Base-by-base conservation (phyloP, 768 basidiomycete genomes). In the Clitopilus hobsonii region DNA sequence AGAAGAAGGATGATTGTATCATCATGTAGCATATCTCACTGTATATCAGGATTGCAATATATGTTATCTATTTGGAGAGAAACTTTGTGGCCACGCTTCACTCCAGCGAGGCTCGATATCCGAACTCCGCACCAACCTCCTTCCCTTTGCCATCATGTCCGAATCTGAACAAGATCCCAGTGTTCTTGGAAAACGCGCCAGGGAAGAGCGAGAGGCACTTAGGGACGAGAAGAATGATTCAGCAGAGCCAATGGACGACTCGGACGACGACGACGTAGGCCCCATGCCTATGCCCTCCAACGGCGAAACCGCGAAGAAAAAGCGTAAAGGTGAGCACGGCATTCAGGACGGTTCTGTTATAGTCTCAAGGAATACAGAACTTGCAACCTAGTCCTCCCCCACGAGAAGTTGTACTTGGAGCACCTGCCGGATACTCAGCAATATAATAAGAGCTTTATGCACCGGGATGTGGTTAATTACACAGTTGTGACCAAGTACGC, bases 371-470 rank as follows among this genome's bases (percentile, higher is more conserved):
- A 58, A 68, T 62, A 64, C 62, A 72, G 69, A 65, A 63, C 55
- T 57, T 57, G 54, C 51, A 60, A 52, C 56, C 25, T 67, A 98
- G 94, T 96, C 38, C 81, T 98, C 6, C 94, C 90, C 0, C 94
- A 98, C 68, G 97, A 98, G 76, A 81, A 85, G 61, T 76, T 98
- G 16, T 98, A 91, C 73, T 79, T 99, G 45, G 92, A 94, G 32
- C 92, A 96, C 71, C 74, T 99, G 18, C 97, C 97, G 1, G 84
- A 84, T 61, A 82, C 93, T 52, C 92, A 98, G 70, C 86, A 97
- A 61, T 99, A 99, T 74, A 88, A 86, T 75, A 94, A 95, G 74
- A 94, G 91, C 56, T 98, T 98, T 73, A 98, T 99, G 97, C 97
- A 99, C 69, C 77, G 94, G 50, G 96, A 98, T 59, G 82, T 85